A percentile compares a stretch with the other conserved stretches of the same genome.
Evolutionary conservation across 2,329 filamentous ascomycete species (phyloP).

Genomic region (Diaporthe sp.): DNA sequence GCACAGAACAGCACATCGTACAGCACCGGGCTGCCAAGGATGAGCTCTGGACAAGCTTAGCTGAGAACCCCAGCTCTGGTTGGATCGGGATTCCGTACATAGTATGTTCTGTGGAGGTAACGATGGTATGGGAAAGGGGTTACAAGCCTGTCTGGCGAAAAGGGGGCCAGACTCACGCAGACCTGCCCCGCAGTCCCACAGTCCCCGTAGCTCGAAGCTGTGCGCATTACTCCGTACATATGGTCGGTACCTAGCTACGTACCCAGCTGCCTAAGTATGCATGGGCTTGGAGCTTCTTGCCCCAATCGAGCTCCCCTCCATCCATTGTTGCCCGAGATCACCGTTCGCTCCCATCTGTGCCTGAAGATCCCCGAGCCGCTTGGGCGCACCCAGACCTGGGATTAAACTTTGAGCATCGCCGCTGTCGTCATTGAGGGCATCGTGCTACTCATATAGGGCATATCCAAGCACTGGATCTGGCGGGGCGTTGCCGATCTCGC

Average conservation of each 20-base stretch:
- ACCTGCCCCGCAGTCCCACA: neutral
- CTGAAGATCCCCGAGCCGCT: slow-evolving; percentile 29
- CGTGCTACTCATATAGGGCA: slow-evolving; percentile 12
- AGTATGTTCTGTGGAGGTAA: neutral
- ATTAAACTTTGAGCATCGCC: slow-evolving; percentile 11
- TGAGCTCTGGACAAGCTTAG: neutral
- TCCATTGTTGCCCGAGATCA: slow-evolving; percentile 2
- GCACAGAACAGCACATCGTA: neutral
- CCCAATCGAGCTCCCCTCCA: slow-evolving; percentile 15
- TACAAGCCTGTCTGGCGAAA: neutral
- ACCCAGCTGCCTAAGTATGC: neutral
- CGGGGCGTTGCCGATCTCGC: slow-evolving; percentile 15
- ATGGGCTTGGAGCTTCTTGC: neutral
- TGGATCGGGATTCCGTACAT: neutral
- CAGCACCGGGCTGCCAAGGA: neutral
- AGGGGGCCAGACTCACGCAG: neutral
- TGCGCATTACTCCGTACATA: neutral
- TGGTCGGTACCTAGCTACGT: too few relatives aligned
- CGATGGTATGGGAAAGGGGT: neutral
- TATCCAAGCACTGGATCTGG: neutral
- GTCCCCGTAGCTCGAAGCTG: neutral
- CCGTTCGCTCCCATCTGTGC: neutral
- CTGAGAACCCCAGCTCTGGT: neutral
- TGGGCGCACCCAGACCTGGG: neutral
- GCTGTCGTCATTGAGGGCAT: slow-evolving; percentile 35